Evolutionary conservation across 768 basidiomycete species (phyloP).

Genomic region (Neoboletus subvelutipes): DNA sequence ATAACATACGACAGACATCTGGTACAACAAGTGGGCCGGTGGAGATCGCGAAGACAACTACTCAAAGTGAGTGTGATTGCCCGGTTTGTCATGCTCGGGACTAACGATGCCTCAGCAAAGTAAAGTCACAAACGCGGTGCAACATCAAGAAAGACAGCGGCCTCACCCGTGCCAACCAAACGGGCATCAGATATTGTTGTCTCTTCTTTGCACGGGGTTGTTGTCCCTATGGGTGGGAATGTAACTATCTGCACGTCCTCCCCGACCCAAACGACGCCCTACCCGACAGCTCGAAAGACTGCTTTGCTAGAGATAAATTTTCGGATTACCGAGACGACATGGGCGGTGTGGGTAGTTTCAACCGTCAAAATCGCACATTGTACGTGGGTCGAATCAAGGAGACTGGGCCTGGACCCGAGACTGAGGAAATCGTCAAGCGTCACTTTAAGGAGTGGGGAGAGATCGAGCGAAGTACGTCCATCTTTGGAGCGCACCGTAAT

Average conservation of each 20-base stretch:
- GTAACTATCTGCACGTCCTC: slow-evolving; percentile 90
- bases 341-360: slow-evolving; percentile 98
- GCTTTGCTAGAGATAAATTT: slow-evolving; percentile 96
- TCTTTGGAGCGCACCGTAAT: not conserved
- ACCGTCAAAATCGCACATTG: slow-evolving; percentile 88
- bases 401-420: slow-evolving; percentile 83
- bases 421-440: slow-evolving; percentile 83
- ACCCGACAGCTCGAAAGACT: slow-evolving; percentile 93
- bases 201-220: slow-evolving; percentile 95
- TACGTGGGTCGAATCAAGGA: slow-evolving; percentile 96
- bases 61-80: slow-evolving; percentile 66
- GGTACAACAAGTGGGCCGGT: slow-evolving; percentile 99
- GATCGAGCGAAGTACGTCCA: slow-evolving; percentile 80
- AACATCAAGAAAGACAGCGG: slow-evolving; percentile 86
- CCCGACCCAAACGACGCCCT: slow-evolving; percentile 68
- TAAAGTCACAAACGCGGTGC: slow-evolving; percentile 91
- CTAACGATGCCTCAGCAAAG: slow-evolving; percentile 58
- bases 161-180: slow-evolving; percentile 92
- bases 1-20: slow-evolving; percentile 62
- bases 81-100: not conserved
- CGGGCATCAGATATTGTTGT: slow-evolving; percentile 89
- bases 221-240: slow-evolving; percentile 98
- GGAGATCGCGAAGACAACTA: slow-evolving; percentile 96
- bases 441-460: slow-evolving; percentile 98
- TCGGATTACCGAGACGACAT: slow-evolving; percentile 98